These are phyloP conservation scores for Flaveria robusta DNA, from an alignment of 129 eudicot species.

Conservation along the genomic window DNA sequence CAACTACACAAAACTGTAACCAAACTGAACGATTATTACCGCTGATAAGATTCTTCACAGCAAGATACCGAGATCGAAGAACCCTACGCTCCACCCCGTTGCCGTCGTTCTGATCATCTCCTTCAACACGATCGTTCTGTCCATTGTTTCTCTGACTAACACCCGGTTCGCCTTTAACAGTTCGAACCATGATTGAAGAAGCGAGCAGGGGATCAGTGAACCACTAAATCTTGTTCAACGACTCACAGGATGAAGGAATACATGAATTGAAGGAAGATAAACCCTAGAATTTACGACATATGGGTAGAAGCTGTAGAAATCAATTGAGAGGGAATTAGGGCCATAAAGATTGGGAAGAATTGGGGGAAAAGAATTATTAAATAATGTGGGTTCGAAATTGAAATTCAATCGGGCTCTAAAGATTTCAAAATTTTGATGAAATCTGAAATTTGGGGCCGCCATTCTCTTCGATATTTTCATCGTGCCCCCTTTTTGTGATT, in stretches of 20 bases:
- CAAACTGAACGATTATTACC: conserved; percentile 28
- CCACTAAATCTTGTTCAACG: not conserved
- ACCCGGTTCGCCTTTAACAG: conserved; percentile 39
- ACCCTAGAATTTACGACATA: conserved; percentile 15
- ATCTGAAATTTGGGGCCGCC: conserved; percentile 24
- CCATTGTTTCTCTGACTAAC: conserved; percentile 20
- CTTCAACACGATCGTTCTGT: conserved; percentile 24
- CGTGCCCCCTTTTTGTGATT: not conserved
- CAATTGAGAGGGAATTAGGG: conserved; percentile 15
- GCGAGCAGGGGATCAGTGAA: too few species aligned
- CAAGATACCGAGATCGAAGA: conserved; percentile 73
- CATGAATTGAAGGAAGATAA: conserved; percentile 6
- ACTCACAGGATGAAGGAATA: not conserved
- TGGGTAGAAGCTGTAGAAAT: not conserved
- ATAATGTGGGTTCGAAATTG: conserved; percentile 4
- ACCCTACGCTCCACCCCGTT: conserved; percentile 48
- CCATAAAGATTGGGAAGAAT: not conserved
- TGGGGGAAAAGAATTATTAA: not conserved
- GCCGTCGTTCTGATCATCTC: conserved; percentile 24
- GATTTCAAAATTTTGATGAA: conserved; percentile 22
- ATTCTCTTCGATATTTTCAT: conserved; percentile 9
- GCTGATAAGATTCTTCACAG: conserved; percentile 56
- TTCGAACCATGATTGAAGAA: conserved; percentile 32
- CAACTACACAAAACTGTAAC: not conserved
- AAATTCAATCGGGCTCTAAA: conserved; percentile 29